Evolutionary conservation across 257 asterid genomes (phyloP).

Genomic region (Striga asiatica): DNA sequence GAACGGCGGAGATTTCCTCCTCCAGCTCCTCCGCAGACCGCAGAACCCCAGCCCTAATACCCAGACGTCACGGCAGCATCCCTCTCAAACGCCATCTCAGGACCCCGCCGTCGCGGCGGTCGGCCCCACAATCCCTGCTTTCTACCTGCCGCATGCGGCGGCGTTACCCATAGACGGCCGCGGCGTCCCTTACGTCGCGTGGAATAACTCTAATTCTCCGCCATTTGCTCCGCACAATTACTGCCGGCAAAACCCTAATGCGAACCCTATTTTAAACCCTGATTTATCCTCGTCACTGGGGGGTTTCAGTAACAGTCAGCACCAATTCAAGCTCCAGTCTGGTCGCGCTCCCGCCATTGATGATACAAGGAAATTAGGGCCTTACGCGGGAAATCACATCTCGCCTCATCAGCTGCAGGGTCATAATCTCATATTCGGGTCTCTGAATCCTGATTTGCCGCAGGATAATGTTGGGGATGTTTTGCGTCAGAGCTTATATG

Average conservation of each 20-base stretch:
- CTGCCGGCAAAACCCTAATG: conserved; percentile 56
- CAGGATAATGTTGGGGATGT: conserved; percentile 15
- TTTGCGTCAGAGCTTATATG: conserved; percentile 17
- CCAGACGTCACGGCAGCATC: conserved; percentile 14
- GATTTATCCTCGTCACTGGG: conserved; percentile 24
- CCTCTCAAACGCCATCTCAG: conserved; percentile 28
- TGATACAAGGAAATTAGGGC: conserved; percentile 21
- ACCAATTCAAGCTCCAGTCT: conserved; percentile 28
- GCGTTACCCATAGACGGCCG: neutral
- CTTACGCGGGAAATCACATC: conserved; percentile 15
- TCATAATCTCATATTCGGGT: conserved; percentile 49
- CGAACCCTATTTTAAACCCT: conserved; percentile 29
- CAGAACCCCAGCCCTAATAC: conserved; percentile 18
- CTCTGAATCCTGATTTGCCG: conserved; percentile 23
- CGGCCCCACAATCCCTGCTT: conserved; percentile 37
- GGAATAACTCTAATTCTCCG: conserved; percentile 38
- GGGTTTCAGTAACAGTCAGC: conserved; percentile 23
- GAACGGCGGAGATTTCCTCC: conserved; percentile 75
- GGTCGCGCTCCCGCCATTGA: conserved; percentile 14
- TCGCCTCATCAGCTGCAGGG: conserved; percentile 24
- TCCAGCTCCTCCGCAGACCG: conserved; percentile 52
- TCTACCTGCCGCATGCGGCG: conserved; percentile 16
- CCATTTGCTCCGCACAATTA: conserved; percentile 40
- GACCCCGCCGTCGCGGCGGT: conserved; percentile 90
- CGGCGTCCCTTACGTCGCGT: conserved; percentile 11